Conservation (phyloP, 2,329 filamentous ascomycete species). For the Curvularia sp. region DNA sequence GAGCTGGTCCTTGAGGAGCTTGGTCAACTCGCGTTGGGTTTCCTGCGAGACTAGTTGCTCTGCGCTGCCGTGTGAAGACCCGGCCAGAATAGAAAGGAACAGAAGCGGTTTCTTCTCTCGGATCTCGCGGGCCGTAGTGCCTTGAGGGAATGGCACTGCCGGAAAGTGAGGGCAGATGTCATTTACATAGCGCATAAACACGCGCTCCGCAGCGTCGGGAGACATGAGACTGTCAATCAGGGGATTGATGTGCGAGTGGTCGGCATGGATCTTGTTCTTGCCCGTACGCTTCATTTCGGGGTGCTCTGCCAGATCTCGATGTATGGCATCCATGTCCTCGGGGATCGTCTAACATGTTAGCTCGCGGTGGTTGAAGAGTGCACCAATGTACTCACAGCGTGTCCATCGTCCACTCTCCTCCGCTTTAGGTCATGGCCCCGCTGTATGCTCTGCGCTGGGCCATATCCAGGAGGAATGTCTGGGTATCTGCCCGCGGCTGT, state of each 20-base stretch:
- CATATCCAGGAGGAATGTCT: conserved; percentile 43
- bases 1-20: conserved; percentile 74
- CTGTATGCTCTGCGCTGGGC: conserved; percentile 40
- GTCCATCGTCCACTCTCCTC: conserved; percentile 38
- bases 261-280: conserved; percentile 39
- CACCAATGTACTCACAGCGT: conserved; percentile 33
- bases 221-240: conserved; percentile 58
- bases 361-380: not conserved
- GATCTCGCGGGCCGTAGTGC: conserved; percentile 61
- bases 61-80: conserved; percentile 57
- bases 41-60: conserved; percentile 57
- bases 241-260: conserved; percentile 48
- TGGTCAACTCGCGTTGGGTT: conserved; percentile 67
- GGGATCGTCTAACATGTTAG: conserved; percentile 41
- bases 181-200: conserved; percentile 65
- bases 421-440: conserved; percentile 44
- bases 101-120: conserved; percentile 66
- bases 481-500: conserved; percentile 25
- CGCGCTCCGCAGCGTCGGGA: conserved; percentile 58
- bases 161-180: conserved; percentile 64
- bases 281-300: conserved; percentile 43
- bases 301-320: conserved; percentile 46
- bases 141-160: conserved; percentile 63
- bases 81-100: conserved; percentile 64
- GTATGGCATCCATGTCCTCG: conserved; percentile 49